A percentile compares a stretch with the other conserved stretches of the same genome.
Conservation (phyloP, 192 early-diverging fungal species). For the Entrophospora sp. region DNA sequence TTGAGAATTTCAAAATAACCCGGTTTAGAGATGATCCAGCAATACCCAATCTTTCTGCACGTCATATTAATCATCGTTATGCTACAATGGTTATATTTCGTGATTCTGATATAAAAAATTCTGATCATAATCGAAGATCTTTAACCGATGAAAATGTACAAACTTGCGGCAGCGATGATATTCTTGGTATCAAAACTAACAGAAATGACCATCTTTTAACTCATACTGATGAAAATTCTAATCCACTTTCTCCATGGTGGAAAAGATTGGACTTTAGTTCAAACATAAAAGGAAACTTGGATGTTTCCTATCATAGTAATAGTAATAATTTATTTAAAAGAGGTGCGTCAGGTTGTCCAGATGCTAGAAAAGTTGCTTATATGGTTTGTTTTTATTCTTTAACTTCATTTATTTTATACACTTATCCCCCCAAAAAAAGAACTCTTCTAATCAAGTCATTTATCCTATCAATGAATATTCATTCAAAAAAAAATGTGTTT, state of each 20-base stretch:
- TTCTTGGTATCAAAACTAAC: not conserved
- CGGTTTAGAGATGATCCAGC: not conserved
- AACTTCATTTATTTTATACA: not conserved
- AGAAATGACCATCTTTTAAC: not conserved
- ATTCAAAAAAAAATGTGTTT: not conserved
- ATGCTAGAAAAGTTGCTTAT: constrained; percentile 25
- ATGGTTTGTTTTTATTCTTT: constrained; percentile 12
- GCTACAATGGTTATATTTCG: not conserved
- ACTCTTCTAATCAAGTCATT: not conserved
- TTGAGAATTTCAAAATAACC: not conserved
- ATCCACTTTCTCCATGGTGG: too few relatives aligned
- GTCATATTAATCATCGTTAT: not conserved
- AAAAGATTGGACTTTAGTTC: not conserved
- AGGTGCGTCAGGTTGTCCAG: constrained; percentile 23
- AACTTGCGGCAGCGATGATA: not conserved
- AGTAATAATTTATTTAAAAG: not conserved
- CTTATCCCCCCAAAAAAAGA: too few relatives aligned
- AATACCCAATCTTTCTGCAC: not conserved
- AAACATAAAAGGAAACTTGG: not conserved
- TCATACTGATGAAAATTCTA: too few relatives aligned
- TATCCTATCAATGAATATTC: not conserved
- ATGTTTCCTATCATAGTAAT: not conserved
- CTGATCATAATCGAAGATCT: not conserved
- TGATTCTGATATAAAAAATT: not conserved
- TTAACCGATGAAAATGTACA: not conserved